phyloP scores from a whole-genome alignment of 768 basidiomycete species.

The Leccinum aurantiacum region DNA sequence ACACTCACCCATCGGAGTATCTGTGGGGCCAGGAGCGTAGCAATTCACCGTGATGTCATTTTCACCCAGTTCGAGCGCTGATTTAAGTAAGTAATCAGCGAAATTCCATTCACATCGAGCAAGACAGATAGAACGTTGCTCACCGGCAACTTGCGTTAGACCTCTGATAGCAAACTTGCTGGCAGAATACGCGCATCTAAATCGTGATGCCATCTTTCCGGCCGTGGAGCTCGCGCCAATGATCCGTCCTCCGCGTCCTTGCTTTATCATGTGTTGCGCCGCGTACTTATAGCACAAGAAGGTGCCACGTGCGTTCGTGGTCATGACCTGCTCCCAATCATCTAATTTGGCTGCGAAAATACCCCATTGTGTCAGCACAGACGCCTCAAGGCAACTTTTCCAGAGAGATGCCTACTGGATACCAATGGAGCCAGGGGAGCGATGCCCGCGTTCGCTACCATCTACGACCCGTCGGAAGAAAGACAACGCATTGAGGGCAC shows the following conservation, averaged over 20 bases:
- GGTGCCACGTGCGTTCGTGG: neutral
- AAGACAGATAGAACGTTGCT: neutral
- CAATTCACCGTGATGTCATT: neutral
- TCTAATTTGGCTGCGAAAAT: neutral
- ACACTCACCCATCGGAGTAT: neutral
- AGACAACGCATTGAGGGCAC: too few relatives aligned
- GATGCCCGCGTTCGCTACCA: constrained; percentile 16
- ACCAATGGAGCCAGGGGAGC: neutral
- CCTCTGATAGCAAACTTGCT: neutral
- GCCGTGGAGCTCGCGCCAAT: neutral
- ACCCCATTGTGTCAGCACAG: neutral
- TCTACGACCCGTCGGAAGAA: constrained; percentile 1
- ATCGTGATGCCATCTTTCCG: neutral
- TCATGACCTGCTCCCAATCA: neutral
- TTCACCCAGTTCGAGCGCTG: neutral
- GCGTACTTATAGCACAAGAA: constrained; percentile 1
- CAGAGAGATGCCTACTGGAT: neutral
- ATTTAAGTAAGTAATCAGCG: neutral
- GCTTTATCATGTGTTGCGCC: neutral
- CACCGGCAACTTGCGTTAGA: neutral
- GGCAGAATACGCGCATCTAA: neutral
- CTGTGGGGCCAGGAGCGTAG: neutral
- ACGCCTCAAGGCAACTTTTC: neutral
- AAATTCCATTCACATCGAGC: neutral
- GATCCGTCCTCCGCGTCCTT: neutral